phyloP scores from a whole-genome alignment of 108 stramenopile genomes.

The Skeletonema potamos region DNA sequence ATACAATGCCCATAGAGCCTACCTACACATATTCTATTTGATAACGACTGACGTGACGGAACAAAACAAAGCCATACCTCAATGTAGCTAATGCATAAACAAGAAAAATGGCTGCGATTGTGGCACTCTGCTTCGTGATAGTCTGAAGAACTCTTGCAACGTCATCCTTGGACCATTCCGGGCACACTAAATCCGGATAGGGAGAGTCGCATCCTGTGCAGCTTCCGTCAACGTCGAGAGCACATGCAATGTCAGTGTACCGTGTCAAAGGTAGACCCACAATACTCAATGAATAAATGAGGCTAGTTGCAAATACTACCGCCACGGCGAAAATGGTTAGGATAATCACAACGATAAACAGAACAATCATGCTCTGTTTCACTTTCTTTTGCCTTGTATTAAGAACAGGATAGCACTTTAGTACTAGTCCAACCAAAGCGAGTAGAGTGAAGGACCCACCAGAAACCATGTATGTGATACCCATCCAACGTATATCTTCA shows the following conservation, averaged over 20 bases:
- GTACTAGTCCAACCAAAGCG: slow-evolving; percentile 62
- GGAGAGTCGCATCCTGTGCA: slow-evolving; percentile 60
- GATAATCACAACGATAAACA: slow-evolving; percentile 59
- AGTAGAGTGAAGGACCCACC: slow-evolving; percentile 61
- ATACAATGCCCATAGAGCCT: background rate
- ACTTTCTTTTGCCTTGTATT: slow-evolving; percentile 66
- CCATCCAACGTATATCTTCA: slow-evolving; percentile 59
- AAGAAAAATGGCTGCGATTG: slow-evolving; percentile 72
- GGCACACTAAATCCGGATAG: slow-evolving; percentile 47
- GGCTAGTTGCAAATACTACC: slow-evolving; percentile 60
- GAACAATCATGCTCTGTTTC: slow-evolving; percentile 53
- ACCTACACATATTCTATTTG: slow-evolving; percentile 82
- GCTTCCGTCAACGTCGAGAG: slow-evolving; percentile 45
- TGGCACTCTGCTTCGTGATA: slow-evolving; percentile 72
- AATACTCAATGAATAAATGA: slow-evolving; percentile 52
- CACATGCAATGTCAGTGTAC: slow-evolving; percentile 60
- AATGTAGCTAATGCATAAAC: slow-evolving; percentile 69
- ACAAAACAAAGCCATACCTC: slow-evolving; percentile 63
- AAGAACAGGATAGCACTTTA: slow-evolving; percentile 59
- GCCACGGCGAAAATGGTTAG: slow-evolving; percentile 49
- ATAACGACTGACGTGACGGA: slow-evolving; percentile 63
- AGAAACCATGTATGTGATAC: slow-evolving; percentile 51
- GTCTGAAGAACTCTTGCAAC: slow-evolving; percentile 64
- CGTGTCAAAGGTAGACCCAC: slow-evolving; percentile 44
- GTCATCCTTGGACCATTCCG: slow-evolving; percentile 74